These are phyloP conservation scores for Leishmania gerbilli DNA, from an alignment of 208 protist genomes.

Conservation along the genomic window DNA sequence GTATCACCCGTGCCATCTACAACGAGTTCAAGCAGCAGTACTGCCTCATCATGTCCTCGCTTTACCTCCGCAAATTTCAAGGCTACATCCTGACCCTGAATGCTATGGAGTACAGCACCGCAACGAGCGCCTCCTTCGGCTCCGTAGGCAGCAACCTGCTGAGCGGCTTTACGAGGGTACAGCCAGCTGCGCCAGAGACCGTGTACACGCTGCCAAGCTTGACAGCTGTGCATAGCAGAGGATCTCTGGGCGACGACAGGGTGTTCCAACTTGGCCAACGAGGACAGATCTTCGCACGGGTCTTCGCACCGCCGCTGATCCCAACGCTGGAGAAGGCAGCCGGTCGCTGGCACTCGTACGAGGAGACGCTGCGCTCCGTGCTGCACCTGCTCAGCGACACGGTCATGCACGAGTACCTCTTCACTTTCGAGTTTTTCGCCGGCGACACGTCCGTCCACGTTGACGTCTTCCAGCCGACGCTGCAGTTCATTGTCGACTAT, in stretches of 20 bases:
- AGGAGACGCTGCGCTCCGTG: constrained; percentile 85
- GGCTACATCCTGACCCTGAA: constrained; percentile 82
- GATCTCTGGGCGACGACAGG: constrained; percentile 1
- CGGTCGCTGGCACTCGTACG: constrained; percentile 62
- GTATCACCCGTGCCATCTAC: constrained; percentile 73
- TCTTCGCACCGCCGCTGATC: constrained; percentile 70
- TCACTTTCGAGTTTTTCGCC: constrained; percentile 84
- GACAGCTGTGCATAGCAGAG: constrained; percentile 32
- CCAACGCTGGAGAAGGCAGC: constrained; percentile 70
- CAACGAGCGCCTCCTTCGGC: constrained; percentile 12
- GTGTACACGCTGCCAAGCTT: constrained; percentile 60
- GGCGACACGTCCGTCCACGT: constrained; percentile 82
- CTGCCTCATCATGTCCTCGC: constrained; percentile 67
- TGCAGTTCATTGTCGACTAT: constrained; percentile 87
- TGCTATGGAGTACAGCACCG: constrained; percentile 64
- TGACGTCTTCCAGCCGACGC: constrained; percentile 70
- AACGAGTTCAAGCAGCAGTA: constrained; percentile 75
- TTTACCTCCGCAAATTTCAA: constrained; percentile 74
- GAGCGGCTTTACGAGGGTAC: constrained; percentile 18
- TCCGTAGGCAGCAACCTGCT: constrained; percentile 19
- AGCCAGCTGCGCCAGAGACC: constrained; percentile 21
- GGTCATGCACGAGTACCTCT: constrained; percentile 89
- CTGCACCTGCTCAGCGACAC: constrained; percentile 73
- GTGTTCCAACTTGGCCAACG: constrained; percentile 59
- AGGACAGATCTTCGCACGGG: constrained; percentile 43